Evolutionary conservation across 1,284 basidiomycete genomes (phyloP).

Genomic region (Puccinia hordei): DNA sequence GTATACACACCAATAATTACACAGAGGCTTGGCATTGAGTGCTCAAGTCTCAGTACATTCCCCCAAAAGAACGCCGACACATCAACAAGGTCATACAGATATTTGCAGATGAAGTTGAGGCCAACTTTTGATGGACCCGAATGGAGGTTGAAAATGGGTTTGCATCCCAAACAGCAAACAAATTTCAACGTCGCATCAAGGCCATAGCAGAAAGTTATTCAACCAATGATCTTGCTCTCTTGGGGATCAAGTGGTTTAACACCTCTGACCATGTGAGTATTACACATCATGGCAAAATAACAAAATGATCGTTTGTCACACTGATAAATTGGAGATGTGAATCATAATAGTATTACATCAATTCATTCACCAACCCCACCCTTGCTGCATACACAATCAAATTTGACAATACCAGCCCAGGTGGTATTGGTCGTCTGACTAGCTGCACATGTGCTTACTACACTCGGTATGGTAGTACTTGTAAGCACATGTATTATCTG

Average conservation of each 20-base stretch:
- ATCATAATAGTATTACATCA: neutral
- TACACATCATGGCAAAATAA: no score
- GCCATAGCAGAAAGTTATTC: neutral
- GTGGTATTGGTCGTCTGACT: neutral
- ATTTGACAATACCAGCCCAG: neutral
- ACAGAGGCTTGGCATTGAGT: neutral
- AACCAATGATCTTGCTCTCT: neutral
- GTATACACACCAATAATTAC: constrained; percentile 2
- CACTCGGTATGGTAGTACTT: neutral
- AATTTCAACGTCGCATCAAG: neutral
- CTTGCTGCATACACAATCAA: neutral
- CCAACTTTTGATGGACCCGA: neutral
- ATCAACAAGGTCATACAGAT: neutral
- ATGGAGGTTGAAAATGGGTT: neutral
- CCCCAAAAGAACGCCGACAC: neutral
- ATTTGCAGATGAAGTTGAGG: neutral
- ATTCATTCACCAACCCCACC: neutral
- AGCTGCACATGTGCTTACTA: neutral
- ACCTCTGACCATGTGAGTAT: neutral
- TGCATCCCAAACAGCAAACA: neutral
- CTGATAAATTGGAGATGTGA: no score
- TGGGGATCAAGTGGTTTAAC: neutral
- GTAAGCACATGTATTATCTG: constrained; percentile 12
- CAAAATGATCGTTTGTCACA: no score
- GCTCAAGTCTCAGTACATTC: neutral